Conservation (phyloP, 345 rosid genomes). For the Eucalyptus cladocalyx region DNA sequence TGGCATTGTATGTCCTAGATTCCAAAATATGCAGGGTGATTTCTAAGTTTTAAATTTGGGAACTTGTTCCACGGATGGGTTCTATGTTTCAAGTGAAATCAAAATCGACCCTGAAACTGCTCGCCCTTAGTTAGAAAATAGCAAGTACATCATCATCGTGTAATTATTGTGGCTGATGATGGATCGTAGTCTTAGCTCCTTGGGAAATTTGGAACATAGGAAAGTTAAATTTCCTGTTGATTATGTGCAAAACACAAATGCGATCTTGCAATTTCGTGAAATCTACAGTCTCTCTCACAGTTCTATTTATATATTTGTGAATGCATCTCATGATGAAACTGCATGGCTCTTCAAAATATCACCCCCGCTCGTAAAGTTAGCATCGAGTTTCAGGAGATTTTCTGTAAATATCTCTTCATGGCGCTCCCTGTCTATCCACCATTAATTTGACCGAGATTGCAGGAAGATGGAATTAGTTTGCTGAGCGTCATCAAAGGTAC, state of each 20-base stretch:
- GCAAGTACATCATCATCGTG: background rate
- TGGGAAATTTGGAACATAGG: background rate
- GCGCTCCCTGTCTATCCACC: background rate
- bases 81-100: no score
- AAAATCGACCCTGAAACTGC: accelerated
- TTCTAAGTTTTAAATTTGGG: no score
- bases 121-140: no score
- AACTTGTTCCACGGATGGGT: no score
- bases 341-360: background rate
- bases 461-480: slow-evolving; percentile 63
- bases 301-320: background rate
- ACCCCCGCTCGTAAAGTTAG: background rate
- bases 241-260: background rate
- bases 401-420: background rate
- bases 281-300: background rate
- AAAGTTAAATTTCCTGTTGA: background rate
- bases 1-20: no score
- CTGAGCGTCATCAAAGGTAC: slow-evolving; percentile 57
- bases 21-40: no score
- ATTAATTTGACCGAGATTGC: background rate
- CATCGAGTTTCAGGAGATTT: background rate
- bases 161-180: background rate
- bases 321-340: background rate
- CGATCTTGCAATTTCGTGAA: background rate
- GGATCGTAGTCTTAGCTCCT: background rate